Conservation (phyloP, 192 early-diverging fungal species). For the Paraglomus brasilianum region DNA sequence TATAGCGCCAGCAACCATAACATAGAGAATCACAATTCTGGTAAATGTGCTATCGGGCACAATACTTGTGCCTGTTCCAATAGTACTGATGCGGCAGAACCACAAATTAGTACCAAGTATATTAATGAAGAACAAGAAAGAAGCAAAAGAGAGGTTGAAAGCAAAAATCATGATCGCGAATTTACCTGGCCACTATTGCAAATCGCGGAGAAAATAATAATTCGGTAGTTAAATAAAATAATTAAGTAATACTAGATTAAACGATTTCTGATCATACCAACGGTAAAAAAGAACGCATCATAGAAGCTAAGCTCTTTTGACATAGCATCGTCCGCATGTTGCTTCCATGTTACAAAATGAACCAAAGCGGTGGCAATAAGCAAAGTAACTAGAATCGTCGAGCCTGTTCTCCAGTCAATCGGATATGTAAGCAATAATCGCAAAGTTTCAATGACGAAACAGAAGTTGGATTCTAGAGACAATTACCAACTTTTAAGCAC, state of each 20-base stretch:
- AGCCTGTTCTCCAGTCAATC: conserved; percentile 22
- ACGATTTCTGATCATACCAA: conserved; percentile 28
- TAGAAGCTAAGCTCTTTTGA: conserved; percentile 47
- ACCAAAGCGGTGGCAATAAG: conserved; percentile 70
- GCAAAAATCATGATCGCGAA: conserved; percentile 12
- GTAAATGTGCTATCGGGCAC: conserved; percentile 57
- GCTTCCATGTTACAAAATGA: conserved; percentile 62
- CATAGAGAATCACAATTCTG: conserved; percentile 56
- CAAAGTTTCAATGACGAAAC: too few relatives aligned
- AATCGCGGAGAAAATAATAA: conserved; percentile 33
- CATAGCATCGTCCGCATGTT: conserved; percentile 48
- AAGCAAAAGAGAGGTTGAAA: too few relatives aligned
- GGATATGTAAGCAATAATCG: background rate
- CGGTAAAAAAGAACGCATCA: conserved; percentile 61
- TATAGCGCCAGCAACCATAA: conserved; percentile 73
- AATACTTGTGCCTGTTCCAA: conserved; percentile 67
- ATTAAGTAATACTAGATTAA: background rate
- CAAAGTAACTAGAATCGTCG: conserved; percentile 67
- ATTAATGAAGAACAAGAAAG: too few relatives aligned
- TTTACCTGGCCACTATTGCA: conserved; percentile 21
- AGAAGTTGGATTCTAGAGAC: background rate
- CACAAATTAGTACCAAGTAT: background rate
- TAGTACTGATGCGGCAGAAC: conserved; percentile 47
- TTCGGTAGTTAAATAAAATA: conserved; percentile 40
- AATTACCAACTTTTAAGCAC: conserved; percentile 48